Evolutionary conservation across 2,329 filamentous ascomycete genomes (phyloP), one percentile per base, ranked within the genome.

Genomic region (Fusarium sulawesiense): DNA sequence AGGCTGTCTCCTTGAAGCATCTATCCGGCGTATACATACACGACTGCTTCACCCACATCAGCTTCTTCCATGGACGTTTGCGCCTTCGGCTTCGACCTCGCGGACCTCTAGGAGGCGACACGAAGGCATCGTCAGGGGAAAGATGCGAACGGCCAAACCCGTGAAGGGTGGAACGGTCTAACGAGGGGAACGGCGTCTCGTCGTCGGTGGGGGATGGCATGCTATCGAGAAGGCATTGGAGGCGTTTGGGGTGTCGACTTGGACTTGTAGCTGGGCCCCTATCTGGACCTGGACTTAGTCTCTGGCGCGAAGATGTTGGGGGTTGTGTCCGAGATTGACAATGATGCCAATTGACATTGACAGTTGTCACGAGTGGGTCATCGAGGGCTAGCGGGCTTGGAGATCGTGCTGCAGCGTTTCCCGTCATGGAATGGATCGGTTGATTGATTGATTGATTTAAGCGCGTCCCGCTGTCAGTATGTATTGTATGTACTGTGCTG

Each of bases 21-120:
- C 14, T 32, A 48, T 37, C 6, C 34, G 34, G 40, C 44, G 40
- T 25, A 32, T 13, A 81, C 89, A 70, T 83, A 94, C 92, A 97
- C 34, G 92, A 93, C 79, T 98, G 96, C 82, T 97, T 97, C 77
- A 99, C 94, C 96, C 96, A 99, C 58, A 99, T 87, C 71, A 99
- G 82, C 83, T 98, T 98, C 86, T 97, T 97, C 93, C 95, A 98
- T 13, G 88, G 88, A 53, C 89, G 88, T 76, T 91, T 93, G 70
- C 91, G 86, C 74, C 89, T 85, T 48, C 92, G 86, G 72, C 90
- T 92, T 50, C 88, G 83, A 71, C 89, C 92, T 20, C 89, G 85
- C 44, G 76, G 59, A 51, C 72, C 80, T 76, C 88, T 86, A 7
- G 89, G 88, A 40, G 91, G 88, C 3, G 90, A 89, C 75, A 89